A percentile compares a stretch with the other conserved stretches of the same genome.
These are phyloP conservation scores for Ottelia alismoides DNA, from an alignment of 106 monocot species.

Conservation along the genomic window DNA sequence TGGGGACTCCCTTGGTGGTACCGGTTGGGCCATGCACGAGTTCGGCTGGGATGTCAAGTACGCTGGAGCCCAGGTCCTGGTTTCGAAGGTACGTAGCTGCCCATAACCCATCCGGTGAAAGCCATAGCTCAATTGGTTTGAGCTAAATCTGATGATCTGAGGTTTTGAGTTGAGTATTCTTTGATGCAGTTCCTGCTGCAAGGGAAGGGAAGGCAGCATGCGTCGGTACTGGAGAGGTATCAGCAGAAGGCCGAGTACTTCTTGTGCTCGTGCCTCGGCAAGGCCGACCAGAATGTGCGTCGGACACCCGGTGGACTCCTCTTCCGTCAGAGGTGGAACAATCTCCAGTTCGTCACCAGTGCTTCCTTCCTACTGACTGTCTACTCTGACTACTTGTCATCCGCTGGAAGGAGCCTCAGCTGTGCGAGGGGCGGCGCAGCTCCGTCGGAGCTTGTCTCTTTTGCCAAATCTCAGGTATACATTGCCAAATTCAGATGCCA, in stretches of 20 bases:
- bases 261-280: constrained; percentile 75
- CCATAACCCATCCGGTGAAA: no score
- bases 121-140: no score
- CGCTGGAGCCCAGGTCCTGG: constrained; percentile 68
- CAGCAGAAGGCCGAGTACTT: constrained; percentile 76
- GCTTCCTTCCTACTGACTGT: constrained; percentile 61
- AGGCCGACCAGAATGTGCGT: constrained; percentile 36
- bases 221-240: constrained; percentile 49
- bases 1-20: constrained; percentile 58
- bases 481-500: no score
- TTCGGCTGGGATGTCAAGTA: constrained; percentile 96
- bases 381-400: constrained; percentile 63
- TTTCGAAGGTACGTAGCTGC: constrained; percentile 30
- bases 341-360: constrained; percentile 73
- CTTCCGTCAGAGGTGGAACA: constrained; percentile 80
- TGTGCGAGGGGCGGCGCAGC: constrained; percentile 34
- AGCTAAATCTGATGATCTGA: no score
- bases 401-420: constrained; percentile 19
- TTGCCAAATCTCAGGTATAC: constrained; percentile 63
- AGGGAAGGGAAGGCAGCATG: constrained; percentile 42
- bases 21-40: constrained; percentile 66
- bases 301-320: constrained; percentile 75
- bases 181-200: constrained; percentile 56
- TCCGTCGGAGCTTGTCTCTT: constrained; percentile 44
- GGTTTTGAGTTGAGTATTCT: no score